Conservation (phyloP, 2,329 filamentous ascomycete genomes). For the Pezicula radicicola region DNA sequence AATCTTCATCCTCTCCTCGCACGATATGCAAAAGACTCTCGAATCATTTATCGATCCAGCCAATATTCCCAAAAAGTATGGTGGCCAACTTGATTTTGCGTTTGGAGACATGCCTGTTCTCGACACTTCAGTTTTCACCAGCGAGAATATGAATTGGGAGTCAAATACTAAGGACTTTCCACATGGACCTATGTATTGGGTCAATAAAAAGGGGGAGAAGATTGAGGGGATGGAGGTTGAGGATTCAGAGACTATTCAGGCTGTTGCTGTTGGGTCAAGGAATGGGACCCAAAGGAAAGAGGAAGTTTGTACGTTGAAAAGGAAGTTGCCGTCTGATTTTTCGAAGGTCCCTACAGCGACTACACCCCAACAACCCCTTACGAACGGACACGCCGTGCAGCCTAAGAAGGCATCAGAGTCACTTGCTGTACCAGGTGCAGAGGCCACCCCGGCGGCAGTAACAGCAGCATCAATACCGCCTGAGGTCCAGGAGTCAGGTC, state of each 20-base stretch:
- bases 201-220: conserved; percentile 33
- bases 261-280: conserved; percentile 48
- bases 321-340: neutral
- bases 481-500: neutral
- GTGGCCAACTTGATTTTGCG: conserved; percentile 78
- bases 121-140: conserved; percentile 53
- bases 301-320: conserved; percentile 22
- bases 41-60: conserved; percentile 75
- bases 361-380: neutral
- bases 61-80: conserved; percentile 87
- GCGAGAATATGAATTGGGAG: conserved; percentile 48
- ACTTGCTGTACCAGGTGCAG: too few relatives aligned
- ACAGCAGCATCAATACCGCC: too few relatives aligned
- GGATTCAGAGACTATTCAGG: conserved; percentile 40
- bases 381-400: conserved; percentile 3
- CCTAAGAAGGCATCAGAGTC: neutral
- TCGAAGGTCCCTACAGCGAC: neutral
- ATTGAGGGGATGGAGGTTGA: conserved; percentile 29
- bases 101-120: conserved; percentile 74
- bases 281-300: conserved; percentile 43
- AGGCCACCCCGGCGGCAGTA: too few relatives aligned
- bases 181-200: conserved; percentile 55
- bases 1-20: conserved; percentile 80
- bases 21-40: conserved; percentile 75
- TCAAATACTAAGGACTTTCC: conserved; percentile 51